These are phyloP conservation scores for Entoloma clypeatum DNA, from an alignment of 1,284 basidiomycete genomes.

Conservation along the genomic window DNA sequence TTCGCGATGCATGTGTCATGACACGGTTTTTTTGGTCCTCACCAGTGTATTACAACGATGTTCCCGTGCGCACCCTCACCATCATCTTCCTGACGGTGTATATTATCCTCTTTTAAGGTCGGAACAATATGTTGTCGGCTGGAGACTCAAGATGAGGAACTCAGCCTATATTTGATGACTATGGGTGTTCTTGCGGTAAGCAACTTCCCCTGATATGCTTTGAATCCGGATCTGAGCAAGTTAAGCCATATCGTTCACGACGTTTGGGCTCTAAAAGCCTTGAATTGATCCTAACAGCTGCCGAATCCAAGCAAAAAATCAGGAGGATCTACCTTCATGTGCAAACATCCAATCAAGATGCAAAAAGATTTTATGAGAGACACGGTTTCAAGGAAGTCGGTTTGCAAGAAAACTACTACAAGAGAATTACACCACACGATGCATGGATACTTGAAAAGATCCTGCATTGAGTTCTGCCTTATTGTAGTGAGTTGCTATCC, in stretches of 20 bases:
- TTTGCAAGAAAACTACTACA: slow-evolving; percentile 72
- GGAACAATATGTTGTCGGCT: slow-evolving; percentile 79
- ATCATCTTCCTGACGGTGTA: slow-evolving; percentile 11
- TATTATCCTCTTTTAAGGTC: slow-evolving; percentile 37
- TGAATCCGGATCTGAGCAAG: slow-evolving; percentile 14
- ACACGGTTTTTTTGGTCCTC: slow-evolving; percentile 5
- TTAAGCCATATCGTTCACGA: slow-evolving; percentile 76
- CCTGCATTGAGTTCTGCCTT: slow-evolving; percentile 26
- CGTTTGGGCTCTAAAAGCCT: slow-evolving; percentile 67
- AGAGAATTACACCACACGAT: slow-evolving; percentile 72
- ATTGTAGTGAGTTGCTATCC: too few relatives aligned
- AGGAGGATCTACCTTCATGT: slow-evolving; percentile 74
- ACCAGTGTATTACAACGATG: slow-evolving; percentile 80
- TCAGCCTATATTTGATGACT: slow-evolving; percentile 75
- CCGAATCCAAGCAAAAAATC: slow-evolving; percentile 58
- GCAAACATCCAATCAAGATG: slow-evolving; percentile 66
- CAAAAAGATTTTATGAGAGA: slow-evolving; percentile 73
- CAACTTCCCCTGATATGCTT: slow-evolving; percentile 18
- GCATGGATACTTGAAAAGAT: slow-evolving; percentile 75
- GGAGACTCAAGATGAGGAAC: slow-evolving; percentile 57
- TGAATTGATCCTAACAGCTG: slow-evolving; percentile 59
- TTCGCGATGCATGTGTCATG: slow-evolving; percentile 4
- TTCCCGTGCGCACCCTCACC: slow-evolving; percentile 44
- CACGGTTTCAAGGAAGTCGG: slow-evolving; percentile 69
- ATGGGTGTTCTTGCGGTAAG: slow-evolving; percentile 80